A percentile compares a stretch with the other conserved stretches of the same genome.
phyloP scores from a whole-genome alignment of 148 eudicot species.

The Pharnaceum exiguum region DNA sequence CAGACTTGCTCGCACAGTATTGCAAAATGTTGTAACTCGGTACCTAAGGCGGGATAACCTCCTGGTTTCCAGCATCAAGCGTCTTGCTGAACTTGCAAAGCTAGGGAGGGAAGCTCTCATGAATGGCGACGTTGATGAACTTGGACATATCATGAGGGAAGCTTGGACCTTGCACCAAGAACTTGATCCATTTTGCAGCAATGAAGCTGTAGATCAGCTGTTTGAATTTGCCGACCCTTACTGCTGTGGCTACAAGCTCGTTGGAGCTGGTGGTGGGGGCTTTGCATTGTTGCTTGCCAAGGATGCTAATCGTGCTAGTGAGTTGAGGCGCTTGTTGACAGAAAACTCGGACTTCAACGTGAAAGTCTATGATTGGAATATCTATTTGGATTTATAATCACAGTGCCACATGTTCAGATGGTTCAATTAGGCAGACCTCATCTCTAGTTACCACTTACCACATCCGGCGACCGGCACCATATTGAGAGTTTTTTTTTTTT shows the following conservation, averaged over 20 bases:
- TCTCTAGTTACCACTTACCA: background rate
- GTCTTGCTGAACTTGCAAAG: slow-evolving; percentile 87
- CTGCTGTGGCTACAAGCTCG: slow-evolving; percentile 92
- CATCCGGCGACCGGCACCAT: too few species aligned
- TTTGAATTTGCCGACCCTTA: slow-evolving; percentile 63
- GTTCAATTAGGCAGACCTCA: background rate
- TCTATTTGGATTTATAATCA: slow-evolving; percentile 24
- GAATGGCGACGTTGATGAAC: slow-evolving; percentile 70
- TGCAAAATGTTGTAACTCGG: slow-evolving; percentile 87
- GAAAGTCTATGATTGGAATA: slow-evolving; percentile 68
- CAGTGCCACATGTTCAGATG: background rate
- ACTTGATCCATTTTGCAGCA: slow-evolving; percentile 92
- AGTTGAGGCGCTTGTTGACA: slow-evolving; percentile 41
- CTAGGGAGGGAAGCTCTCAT: slow-evolving; percentile 86
- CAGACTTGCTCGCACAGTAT: slow-evolving; percentile 87
- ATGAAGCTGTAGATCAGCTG: slow-evolving; percentile 68
- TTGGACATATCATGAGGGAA: slow-evolving; percentile 80
- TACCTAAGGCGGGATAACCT: slow-evolving; percentile 81
- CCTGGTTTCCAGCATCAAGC: slow-evolving; percentile 89
- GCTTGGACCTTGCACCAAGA: slow-evolving; percentile 98
- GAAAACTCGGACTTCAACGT: slow-evolving; percentile 54
- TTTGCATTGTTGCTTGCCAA: slow-evolving; percentile 87
- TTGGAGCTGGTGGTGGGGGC: slow-evolving; percentile 99
- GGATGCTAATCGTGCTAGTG: slow-evolving; percentile 47
- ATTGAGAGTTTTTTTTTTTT: too few species aligned